A percentile compares a stretch with the other conserved stretches of the same genome.
phyloP scores from a whole-genome alignment of 2,329 filamentous ascomycete genomes.

The Neonectria coccinea region DNA sequence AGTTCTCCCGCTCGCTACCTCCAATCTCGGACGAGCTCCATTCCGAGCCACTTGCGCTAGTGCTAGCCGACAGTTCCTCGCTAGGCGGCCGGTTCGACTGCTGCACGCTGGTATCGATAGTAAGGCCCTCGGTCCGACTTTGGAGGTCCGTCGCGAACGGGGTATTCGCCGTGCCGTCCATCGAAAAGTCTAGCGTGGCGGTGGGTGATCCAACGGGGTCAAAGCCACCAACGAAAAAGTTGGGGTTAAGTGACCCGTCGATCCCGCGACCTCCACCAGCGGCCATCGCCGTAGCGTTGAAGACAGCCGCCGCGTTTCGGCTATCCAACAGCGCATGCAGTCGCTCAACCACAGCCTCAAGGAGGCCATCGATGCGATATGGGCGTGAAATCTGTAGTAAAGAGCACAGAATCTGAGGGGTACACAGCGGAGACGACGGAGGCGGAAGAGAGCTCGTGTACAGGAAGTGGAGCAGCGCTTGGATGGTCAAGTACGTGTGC shows the following conservation, averaged over 20 bases:
- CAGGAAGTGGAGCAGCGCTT: slow-evolving; percentile 90
- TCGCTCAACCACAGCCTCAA: slow-evolving; percentile 92
- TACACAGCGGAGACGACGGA: slow-evolving; percentile 81
- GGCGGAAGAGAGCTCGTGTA: slow-evolving; percentile 92
- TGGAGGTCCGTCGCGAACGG: slow-evolving; percentile 49
- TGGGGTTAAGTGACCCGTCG: slow-evolving; percentile 73
- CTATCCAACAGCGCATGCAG: slow-evolving; percentile 91
- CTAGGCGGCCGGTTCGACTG: slow-evolving; percentile 54
- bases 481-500: slow-evolving; percentile 89
- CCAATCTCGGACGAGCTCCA: slow-evolving; percentile 68
- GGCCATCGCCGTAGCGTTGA: slow-evolving; percentile 98
- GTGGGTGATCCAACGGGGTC: slow-evolving; percentile 55
- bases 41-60: slow-evolving; percentile 66
- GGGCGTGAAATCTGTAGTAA: slow-evolving; percentile 92
- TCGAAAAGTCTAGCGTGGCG: slow-evolving; percentile 50
- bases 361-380: slow-evolving; percentile 90
- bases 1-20: slow-evolving; percentile 61
- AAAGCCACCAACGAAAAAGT: slow-evolving; percentile 67
- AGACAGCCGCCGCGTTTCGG: slow-evolving; percentile 94
- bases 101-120: slow-evolving; percentile 61
- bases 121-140: slow-evolving; percentile 55
- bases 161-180: slow-evolving; percentile 48
- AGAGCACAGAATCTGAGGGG: slow-evolving; percentile 94
- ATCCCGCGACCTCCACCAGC: slow-evolving; percentile 91
- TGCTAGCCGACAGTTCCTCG: slow-evolving; percentile 62